phyloP scores from a whole-genome alignment of 768 basidiomycete species.

The Artomyces pyxidatus region DNA sequence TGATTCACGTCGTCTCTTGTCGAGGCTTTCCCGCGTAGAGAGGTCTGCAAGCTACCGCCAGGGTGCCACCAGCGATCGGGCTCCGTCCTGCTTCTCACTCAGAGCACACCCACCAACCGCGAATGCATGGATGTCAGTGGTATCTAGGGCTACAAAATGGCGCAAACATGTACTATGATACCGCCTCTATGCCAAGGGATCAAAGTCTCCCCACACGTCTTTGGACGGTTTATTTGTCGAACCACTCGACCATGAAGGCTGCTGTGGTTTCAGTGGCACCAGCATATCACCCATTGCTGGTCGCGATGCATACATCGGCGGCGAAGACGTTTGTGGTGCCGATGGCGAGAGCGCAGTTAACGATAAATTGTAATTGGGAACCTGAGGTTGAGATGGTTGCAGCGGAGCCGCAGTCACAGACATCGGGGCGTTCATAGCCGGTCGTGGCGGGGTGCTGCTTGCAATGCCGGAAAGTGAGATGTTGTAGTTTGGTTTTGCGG shows the following conservation, averaged over 20 bases:
- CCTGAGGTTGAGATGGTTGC: constrained; percentile 5
- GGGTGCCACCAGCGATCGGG: too few species aligned
- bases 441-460: neutral
- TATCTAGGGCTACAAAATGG: too few species aligned
- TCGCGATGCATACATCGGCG: constrained; percentile 24
- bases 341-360: constrained; percentile 13
- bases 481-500: constrained; percentile 50
- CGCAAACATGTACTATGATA: too few species aligned
- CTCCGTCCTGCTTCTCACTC: too few species aligned
- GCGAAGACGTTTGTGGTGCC: constrained; percentile 21
- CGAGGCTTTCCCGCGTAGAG: too few species aligned
- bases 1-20: too few species aligned
- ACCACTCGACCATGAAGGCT: constrained; percentile 35
- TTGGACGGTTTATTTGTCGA: constrained; percentile 42
- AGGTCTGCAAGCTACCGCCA: too few species aligned
- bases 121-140: too few species aligned
- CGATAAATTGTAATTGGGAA: neutral
- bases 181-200: constrained; percentile 60
- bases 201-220: constrained; percentile 76
- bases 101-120: too few species aligned
- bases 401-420: constrained; percentile 18
- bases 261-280: constrained; percentile 54
- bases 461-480: constrained; percentile 31
- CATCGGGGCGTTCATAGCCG: constrained; percentile 8
- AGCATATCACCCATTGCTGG: constrained; percentile 44